A percentile compares a stretch with the other conserved stretches of the same genome.
Conservation (phyloP, 176 grass and related monocot genomes). For the Paspalum notatum region DNA sequence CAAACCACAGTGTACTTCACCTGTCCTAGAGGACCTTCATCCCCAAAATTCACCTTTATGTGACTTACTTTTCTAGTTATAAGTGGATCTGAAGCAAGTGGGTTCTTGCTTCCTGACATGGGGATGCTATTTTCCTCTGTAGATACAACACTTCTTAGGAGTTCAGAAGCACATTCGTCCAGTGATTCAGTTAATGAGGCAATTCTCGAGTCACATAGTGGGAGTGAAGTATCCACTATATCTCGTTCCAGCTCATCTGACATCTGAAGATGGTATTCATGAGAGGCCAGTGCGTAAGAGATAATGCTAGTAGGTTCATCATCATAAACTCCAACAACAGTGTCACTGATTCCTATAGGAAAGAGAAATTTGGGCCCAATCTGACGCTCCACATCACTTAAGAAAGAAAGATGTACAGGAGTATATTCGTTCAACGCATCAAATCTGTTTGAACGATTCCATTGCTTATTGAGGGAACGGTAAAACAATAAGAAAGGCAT, state of each 20-base stretch:
- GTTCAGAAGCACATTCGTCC: conserved; percentile 65
- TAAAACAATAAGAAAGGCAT: conserved; percentile 77
- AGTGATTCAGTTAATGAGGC: conserved; percentile 54
- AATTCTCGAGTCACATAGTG: conserved; percentile 51
- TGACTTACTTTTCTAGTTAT: conserved; percentile 64
- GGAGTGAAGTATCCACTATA: conserved; percentile 29
- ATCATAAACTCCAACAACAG: conserved; percentile 80
- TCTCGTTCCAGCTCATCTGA: conserved; percentile 70
- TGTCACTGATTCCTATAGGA: conserved; percentile 88
- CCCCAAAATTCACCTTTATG: conserved; percentile 85
- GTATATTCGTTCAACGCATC: conserved; percentile 58
- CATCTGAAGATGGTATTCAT: conserved; percentile 83
- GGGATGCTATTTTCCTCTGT: conserved; percentile 55
- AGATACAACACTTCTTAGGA: conserved; percentile 66
- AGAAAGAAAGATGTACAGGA: conserved; percentile 59
- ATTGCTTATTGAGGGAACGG: conserved; percentile 69
- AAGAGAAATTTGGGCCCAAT: conserved; percentile 79
- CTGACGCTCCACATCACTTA: conserved; percentile 58
- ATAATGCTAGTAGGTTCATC: conserved; percentile 95
- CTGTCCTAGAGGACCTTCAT: conserved; percentile 74
- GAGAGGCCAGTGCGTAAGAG: conserved; percentile 73
- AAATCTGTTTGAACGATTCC: conserved; percentile 61
- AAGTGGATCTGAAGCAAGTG: conserved; percentile 54
- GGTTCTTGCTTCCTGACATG: conserved; percentile 52
- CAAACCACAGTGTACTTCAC: conserved; percentile 86